Evolutionary conservation across 2,329 filamentous ascomycete genomes (phyloP).

Genomic region (Mariannaea elegans): DNA sequence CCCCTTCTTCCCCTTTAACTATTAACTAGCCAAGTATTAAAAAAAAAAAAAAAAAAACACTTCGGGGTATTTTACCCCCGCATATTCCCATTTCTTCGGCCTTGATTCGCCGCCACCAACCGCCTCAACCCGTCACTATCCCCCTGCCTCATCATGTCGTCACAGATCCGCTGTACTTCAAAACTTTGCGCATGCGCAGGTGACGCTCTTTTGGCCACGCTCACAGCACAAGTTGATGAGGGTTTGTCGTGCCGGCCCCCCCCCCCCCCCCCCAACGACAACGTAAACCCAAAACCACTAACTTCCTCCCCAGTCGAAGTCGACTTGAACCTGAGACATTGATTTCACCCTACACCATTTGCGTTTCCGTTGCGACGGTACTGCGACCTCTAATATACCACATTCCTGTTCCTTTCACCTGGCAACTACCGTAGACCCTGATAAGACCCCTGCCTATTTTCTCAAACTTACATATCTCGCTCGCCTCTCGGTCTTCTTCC

Average conservation of each 20-base stretch:
- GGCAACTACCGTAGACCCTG: not conserved
- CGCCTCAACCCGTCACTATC: slow-evolving; percentile 30
- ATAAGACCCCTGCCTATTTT: not conserved
- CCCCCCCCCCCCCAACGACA: slow-evolving; percentile 8
- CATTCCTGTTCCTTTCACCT: slow-evolving; percentile 4
- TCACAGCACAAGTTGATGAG: not conserved
- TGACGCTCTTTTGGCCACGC: slow-evolving; percentile 27
- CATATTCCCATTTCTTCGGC: not conserved
- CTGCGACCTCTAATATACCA: not conserved
- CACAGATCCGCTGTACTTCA: slow-evolving; percentile 22
- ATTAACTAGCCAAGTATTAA: not conserved
- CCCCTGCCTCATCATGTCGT: slow-evolving; percentile 26
- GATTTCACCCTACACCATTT: not conserved
- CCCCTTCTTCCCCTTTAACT: too few species aligned
- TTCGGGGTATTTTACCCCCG: slow-evolving; percentile 11
- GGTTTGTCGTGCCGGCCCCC: too few species aligned
- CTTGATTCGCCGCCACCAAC: slow-evolving; percentile 29
- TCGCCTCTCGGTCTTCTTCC: slow-evolving; percentile 28
- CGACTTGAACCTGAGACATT: too few species aligned
- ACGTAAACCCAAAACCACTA: too few species aligned
- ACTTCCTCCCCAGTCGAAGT: too few species aligned
- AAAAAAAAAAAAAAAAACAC: not conserved
- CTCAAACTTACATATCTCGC: not conserved
- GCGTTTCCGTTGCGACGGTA: not conserved
- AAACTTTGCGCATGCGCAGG: slow-evolving; percentile 20